Percentiles rank a stretch among this genome's conserved stretches.
These are phyloP conservation scores for Torulaspora pretoriensis DNA, from an alignment of 1,139 yeast species.

Conservation along the genomic window DNA sequence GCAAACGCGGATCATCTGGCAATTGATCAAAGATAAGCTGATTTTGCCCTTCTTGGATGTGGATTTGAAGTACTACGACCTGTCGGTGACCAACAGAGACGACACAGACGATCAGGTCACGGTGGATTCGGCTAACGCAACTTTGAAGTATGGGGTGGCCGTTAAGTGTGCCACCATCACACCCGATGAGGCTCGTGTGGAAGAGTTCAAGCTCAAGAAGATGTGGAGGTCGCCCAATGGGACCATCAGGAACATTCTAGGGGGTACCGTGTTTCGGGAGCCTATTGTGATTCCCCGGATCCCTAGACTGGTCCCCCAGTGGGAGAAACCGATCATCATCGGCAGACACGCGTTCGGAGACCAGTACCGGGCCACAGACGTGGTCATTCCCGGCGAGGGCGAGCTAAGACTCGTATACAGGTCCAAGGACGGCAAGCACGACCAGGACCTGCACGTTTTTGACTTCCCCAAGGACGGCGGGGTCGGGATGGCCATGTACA, in stretches of 20 bases:
- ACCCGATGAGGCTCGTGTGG: constrained; percentile 94
- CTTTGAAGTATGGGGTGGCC: constrained; percentile 83
- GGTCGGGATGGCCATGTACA: constrained; percentile 90
- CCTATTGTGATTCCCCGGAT: constrained; percentile 87
- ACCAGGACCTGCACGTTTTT: constrained; percentile 58
- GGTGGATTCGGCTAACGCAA: constrained; percentile 84
- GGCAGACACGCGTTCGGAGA: constrained; percentile 98
- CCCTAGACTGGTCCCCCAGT: constrained; percentile 85
- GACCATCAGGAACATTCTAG: constrained; percentile 87
- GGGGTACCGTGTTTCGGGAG: constrained; percentile 96
- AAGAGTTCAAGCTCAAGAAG: constrained; percentile 82
- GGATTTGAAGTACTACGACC: constrained; percentile 87
- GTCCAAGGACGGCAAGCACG: constrained; percentile 63
- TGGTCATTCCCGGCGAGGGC: constrained; percentile 76
- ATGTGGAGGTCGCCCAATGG: constrained; percentile 99
- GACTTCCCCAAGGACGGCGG: constrained; percentile 68
- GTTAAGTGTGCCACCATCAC: constrained; percentile 97
- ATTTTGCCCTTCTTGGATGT: constrained; percentile 80
- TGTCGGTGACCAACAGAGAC: constrained; percentile 82
- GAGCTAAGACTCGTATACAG: constrained; percentile 71
- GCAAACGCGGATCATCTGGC: constrained; percentile 92
- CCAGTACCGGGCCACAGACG: constrained; percentile 90
- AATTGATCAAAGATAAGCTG: constrained; percentile 73
- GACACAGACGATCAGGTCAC: constrained; percentile 85
- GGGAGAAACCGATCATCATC: constrained; percentile 93